Percentiles rank a stretch among this genome's conserved stretches.
Conservation (phyloP, 495 filamentous ascomycete species). For the Penicillium paradoxum region DNA sequence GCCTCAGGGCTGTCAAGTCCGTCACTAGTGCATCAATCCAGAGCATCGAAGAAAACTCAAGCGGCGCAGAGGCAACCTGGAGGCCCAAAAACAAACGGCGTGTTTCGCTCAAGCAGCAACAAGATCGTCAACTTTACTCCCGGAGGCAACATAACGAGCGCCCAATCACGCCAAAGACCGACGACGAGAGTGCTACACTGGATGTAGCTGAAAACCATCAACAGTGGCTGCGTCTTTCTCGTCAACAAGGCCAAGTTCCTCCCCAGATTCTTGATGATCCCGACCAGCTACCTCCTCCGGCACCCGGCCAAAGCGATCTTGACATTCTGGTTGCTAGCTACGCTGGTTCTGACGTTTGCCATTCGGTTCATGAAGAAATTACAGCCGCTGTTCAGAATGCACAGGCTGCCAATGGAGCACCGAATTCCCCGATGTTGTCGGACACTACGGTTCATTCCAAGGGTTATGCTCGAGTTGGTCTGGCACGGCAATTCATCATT, state of each 20-base stretch:
- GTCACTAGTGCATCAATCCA: slow-evolving; percentile 73
- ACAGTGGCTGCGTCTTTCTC: slow-evolving; percentile 67
- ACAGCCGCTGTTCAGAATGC: slow-evolving; percentile 56
- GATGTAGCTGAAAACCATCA: slow-evolving; percentile 57
- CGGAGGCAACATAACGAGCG: slow-evolving; percentile 62
- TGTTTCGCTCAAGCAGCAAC: slow-evolving; percentile 71
- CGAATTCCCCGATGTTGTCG: slow-evolving; percentile 52
- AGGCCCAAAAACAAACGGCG: slow-evolving; percentile 63
- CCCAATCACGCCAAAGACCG: slow-evolving; percentile 55
- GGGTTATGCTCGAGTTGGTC: slow-evolving; percentile 77
- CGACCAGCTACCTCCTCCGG: slow-evolving; percentile 68
- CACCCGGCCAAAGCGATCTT: slow-evolving; percentile 65
- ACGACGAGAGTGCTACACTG: slow-evolving; percentile 64
- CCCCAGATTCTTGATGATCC: slow-evolving; percentile 65
- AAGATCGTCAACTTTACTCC: slow-evolving; percentile 88
- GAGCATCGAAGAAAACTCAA: slow-evolving; percentile 53
- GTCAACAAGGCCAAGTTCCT: slow-evolving; percentile 55
- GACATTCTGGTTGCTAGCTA: slow-evolving; percentile 77
- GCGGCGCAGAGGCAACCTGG: slow-evolving; percentile 53
- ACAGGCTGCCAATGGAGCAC: slow-evolving; percentile 61
- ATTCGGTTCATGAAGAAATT: slow-evolving; percentile 76
- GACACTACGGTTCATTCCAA: slow-evolving; percentile 51
- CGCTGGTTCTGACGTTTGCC: slow-evolving; percentile 70
- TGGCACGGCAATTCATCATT: slow-evolving; percentile 77
- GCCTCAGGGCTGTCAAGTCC: slow-evolving; percentile 84